Evolutionary conservation across 257 asterid species (phyloP).

Genomic region (Penstemon davidsonii): DNA sequence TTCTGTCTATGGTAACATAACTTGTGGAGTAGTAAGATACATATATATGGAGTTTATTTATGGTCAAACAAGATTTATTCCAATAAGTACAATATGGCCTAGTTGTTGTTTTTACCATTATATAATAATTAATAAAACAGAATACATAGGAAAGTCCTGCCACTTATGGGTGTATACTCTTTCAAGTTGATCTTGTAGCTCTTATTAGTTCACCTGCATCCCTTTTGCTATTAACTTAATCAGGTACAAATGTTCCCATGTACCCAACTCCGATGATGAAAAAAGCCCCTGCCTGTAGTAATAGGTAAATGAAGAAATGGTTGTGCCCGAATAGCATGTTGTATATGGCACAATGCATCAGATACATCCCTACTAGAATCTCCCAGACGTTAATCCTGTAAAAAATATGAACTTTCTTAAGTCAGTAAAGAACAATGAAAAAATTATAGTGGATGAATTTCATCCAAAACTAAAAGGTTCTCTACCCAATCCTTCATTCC

Average conservation of each 20-base stretch:
- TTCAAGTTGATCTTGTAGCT: slow-evolving; percentile 17
- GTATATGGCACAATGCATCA: slow-evolving; percentile 79
- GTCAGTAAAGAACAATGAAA: slow-evolving; percentile 29
- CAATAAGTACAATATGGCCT: neutral
- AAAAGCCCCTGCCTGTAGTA: slow-evolving; percentile 82
- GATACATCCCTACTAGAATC: slow-evolving; percentile 69
- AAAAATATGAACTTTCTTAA: slow-evolving; percentile 19
- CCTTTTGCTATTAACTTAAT: neutral
- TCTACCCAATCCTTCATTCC: neutral
- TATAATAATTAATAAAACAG: neutral
- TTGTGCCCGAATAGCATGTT: slow-evolving; percentile 62
- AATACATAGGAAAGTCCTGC: neutral
- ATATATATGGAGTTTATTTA: neutral
- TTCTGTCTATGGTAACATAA: neutral
- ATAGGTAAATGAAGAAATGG: slow-evolving; percentile 71
- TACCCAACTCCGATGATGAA: slow-evolving; percentile 67
- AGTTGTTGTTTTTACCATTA: neutral
- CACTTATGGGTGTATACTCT: neutral
- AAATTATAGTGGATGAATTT: neutral
- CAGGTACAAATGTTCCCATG: slow-evolving; percentile 70
- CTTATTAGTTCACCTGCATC: neutral
- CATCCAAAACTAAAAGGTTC: neutral
- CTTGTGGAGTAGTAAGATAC: slow-evolving; percentile 6
- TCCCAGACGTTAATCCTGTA: slow-evolving; percentile 74
- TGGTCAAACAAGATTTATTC: neutral